Percentiles rank a stretch among this genome's conserved stretches.
Conservation (phyloP, 164 flowering plant genomes). For the Sedum album region DNA sequence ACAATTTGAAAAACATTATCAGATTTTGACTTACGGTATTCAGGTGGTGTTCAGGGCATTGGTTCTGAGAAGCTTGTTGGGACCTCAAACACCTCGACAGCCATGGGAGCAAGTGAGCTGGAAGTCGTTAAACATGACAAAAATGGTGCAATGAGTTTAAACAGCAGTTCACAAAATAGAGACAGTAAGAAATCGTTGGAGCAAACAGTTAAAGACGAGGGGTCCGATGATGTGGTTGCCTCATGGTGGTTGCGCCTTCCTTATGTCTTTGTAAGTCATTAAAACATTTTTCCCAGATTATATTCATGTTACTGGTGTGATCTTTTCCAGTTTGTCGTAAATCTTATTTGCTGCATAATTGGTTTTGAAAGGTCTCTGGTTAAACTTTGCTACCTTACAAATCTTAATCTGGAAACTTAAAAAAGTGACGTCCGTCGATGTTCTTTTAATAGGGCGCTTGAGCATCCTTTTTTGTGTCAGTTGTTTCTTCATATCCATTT, state of each 20-base stretch:
- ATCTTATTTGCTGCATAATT: too few relatives aligned
- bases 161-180: constrained; percentile 16
- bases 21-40: constrained; percentile 12
- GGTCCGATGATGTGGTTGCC: constrained; percentile 18
- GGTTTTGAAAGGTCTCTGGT: too few relatives aligned
- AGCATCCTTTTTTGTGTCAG: too few relatives aligned
- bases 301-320: not conserved
- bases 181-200: constrained; percentile 15
- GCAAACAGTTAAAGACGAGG: constrained; percentile 14
- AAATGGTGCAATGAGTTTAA: constrained; percentile 9
- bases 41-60: constrained; percentile 31
- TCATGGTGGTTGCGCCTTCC: constrained; percentile 72
- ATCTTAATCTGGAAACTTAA: too few relatives aligned
- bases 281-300: not conserved
- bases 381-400: too few relatives aligned
- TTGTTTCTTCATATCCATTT: too few relatives aligned
- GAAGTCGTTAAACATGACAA: constrained; percentile 8
- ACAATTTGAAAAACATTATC: not conserved
- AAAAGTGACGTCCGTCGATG: too few relatives aligned
- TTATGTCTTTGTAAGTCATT: constrained; percentile 53
- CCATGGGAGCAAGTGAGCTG: constrained; percentile 14
- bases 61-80: constrained; percentile 14
- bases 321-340: too few relatives aligned
- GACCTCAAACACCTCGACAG: not conserved
- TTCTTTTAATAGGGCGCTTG: too few relatives aligned